These are phyloP conservation scores for Petunia secreta DNA, from an alignment of 257 asterid genomes.

Conservation along the genomic window DNA sequence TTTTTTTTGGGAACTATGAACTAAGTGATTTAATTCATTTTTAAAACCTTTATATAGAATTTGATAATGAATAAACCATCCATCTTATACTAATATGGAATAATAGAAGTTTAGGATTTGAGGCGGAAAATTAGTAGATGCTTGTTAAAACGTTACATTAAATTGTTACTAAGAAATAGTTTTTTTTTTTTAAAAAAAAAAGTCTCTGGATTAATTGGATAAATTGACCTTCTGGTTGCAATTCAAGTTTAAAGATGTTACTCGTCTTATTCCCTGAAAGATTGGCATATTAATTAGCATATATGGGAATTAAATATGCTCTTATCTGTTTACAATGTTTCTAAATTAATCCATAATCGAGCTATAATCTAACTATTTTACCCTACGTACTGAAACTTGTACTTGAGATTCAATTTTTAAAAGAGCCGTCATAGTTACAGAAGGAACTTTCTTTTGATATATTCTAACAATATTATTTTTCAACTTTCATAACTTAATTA, in stretches of 20 bases:
- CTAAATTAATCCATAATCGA: neutral
- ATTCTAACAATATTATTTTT: neutral
- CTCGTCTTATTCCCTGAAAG: neutral
- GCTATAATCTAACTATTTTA: neutral
- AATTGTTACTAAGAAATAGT: too few relatives aligned
- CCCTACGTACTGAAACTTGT: slow-evolving; percentile 20
- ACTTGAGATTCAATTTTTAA: slow-evolving; percentile 6
- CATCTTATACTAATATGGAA: too few relatives aligned
- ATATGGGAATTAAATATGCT: neutral
- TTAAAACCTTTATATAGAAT: too few relatives aligned
- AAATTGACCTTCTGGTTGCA: too few relatives aligned
- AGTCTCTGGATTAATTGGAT: too few relatives aligned
- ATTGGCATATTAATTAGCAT: neutral
- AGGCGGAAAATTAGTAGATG: too few relatives aligned
- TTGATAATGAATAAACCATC: too few relatives aligned
- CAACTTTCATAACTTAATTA: neutral
- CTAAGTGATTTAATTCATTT: too few relatives aligned
- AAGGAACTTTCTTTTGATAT: neutral
- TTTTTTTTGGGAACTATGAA: too few relatives aligned
- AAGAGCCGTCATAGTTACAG: slow-evolving; percentile 16
- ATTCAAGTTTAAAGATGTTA: neutral
- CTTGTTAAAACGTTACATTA: too few relatives aligned
- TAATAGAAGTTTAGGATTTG: too few relatives aligned
- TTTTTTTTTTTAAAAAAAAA: too few relatives aligned
- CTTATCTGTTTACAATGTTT: neutral